Conservation (phyloP, 2,329 filamentous ascomycete species). For the Nannizzia gypsea region DNA sequence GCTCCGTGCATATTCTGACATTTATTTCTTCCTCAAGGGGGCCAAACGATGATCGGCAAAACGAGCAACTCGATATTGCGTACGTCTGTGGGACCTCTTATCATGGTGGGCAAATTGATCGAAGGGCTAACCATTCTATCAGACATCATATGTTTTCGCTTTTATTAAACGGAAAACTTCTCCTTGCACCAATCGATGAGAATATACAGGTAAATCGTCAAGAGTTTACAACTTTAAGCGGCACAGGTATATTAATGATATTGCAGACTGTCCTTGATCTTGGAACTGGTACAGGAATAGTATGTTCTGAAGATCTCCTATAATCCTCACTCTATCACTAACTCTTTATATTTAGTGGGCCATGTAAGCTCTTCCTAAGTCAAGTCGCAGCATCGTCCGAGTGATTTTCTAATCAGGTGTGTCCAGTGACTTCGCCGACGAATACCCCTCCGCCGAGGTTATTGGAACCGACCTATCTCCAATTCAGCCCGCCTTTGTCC, state of each 20-base stretch:
- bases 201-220: constrained; percentile 4
- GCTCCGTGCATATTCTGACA: not conserved
- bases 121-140: not conserved
- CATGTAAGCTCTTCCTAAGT: constrained; percentile 4
- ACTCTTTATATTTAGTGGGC: constrained; percentile 4
- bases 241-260: not conserved
- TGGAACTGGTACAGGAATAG: constrained; percentile 15
- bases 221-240: not conserved
- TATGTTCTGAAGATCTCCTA: not conserved
- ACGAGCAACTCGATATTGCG: constrained; percentile 16
- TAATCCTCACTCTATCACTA: not conserved
- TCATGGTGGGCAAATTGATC: not conserved
- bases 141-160: constrained; percentile 36
- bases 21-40: constrained; percentile 2
- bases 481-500: constrained; percentile 50
- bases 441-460: constrained; percentile 43
- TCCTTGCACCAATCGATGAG: constrained; percentile 32
- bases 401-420: constrained; percentile 1
- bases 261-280: constrained; percentile 15
- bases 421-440: constrained; percentile 21
- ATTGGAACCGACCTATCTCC: constrained; percentile 53
- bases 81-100: constrained; percentile 1
- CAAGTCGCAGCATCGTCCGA: not conserved
- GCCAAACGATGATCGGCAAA: constrained; percentile 16
- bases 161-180: constrained; percentile 35